These are phyloP conservation scores for Oryza punctata DNA, from an alignment of 176 grass and related monocot genomes.

Conservation along the genomic window DNA sequence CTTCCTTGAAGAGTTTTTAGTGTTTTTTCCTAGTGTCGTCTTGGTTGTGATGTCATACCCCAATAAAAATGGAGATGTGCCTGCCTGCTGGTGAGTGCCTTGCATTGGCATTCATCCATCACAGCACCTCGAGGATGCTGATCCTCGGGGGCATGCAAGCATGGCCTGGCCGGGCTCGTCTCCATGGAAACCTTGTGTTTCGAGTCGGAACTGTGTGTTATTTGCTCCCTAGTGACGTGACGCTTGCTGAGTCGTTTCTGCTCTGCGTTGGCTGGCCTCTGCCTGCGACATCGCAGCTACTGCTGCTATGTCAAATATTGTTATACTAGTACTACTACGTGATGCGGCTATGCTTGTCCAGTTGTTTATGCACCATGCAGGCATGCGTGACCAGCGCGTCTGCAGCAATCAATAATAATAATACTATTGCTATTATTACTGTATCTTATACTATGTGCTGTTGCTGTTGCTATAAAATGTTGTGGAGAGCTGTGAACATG, in stretches of 20 bases:
- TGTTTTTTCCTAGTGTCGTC: not conserved
- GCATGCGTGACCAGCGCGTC: not conserved
- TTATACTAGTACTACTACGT: too few species aligned
- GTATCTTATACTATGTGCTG: not conserved
- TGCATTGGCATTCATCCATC: not conserved
- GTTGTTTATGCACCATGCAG: not conserved
- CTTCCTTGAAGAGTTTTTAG: not conserved
- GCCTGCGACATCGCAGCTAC: not conserved
- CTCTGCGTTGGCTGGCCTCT: not conserved
- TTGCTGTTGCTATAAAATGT: not conserved
- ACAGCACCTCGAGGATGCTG: not conserved
- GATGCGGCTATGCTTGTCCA: not conserved
- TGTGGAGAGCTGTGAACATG: not conserved
- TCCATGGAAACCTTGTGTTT: slow-evolving; percentile 12
- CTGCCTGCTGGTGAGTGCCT: not conserved
- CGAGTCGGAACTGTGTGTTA: not conserved
- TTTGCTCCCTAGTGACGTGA: not conserved
- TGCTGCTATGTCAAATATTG: not conserved
- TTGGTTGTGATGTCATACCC: not conserved
- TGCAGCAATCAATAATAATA: not conserved
- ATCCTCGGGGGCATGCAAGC: not conserved
- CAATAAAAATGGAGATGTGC: slow-evolving; percentile 24
- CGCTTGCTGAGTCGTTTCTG: not conserved
- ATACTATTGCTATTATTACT: not conserved
- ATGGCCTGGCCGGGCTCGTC: too few species aligned